Conservation (phyloP, 345 rosid species). For the Melaleuca quinquenervia region DNA sequence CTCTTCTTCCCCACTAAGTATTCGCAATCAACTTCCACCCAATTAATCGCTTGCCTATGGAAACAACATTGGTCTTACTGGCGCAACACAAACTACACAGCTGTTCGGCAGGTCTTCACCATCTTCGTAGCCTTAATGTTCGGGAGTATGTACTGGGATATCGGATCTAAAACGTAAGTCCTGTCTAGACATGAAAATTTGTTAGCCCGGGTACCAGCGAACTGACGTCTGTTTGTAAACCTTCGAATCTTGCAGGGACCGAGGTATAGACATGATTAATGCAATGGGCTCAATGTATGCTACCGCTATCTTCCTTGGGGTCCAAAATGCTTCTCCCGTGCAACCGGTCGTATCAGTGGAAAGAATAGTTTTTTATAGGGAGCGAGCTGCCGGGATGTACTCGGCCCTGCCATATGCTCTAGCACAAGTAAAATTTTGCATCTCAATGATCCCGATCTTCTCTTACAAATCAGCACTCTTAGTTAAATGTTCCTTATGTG, state of each 20-base stretch:
- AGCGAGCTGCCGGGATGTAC: slow-evolving; percentile 46
- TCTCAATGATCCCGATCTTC: neutral
- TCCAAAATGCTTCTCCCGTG: slow-evolving; percentile 18
- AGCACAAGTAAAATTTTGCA: slow-evolving; percentile 24
- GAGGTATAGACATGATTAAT: slow-evolving; percentile 12
- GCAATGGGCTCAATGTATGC: slow-evolving; percentile 33
- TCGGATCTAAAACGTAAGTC: slow-evolving; percentile 19
- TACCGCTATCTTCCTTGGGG: slow-evolving; percentile 26
- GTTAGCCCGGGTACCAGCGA: neutral
- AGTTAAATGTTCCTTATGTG: neutral
- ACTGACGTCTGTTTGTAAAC: neutral
- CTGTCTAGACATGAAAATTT: no score
- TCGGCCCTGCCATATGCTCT: slow-evolving; percentile 37
- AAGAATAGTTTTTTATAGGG: slow-evolving; percentile 37
- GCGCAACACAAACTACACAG: slow-evolving; percentile 35
- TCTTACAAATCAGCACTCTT: neutral
- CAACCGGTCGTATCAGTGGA: slow-evolving; percentile 33
- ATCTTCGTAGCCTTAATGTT: slow-evolving; percentile 16
- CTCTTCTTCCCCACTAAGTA: slow-evolving; percentile 18
- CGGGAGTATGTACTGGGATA: slow-evolving; percentile 32
- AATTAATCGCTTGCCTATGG: slow-evolving; percentile 36
- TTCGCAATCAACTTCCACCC: slow-evolving; percentile 18
- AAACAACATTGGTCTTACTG: slow-evolving; percentile 36
- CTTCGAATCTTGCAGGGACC: neutral
- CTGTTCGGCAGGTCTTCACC: slow-evolving; percentile 26